Conservation (phyloP, 2,329 filamentous ascomycete genomes). For the Decorospora gaudefroyi region DNA sequence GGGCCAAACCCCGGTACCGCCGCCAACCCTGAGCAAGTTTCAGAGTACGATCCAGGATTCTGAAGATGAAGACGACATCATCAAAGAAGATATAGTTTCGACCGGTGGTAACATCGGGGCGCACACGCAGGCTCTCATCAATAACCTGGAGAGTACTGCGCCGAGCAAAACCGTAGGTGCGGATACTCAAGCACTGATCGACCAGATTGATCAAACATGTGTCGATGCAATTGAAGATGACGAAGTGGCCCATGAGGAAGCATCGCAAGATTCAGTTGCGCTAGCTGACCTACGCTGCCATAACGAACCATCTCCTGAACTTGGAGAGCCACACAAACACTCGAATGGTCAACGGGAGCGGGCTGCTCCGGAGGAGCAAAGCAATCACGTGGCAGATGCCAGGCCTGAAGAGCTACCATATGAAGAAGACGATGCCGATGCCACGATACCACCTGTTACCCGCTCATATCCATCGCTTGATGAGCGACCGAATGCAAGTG, state of each 20-base stretch:
- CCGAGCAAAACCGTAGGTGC: constrained; percentile 19
- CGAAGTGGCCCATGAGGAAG: neutral
- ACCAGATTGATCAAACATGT: constrained; percentile 35
- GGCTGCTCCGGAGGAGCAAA: constrained; percentile 1
- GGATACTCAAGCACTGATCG: constrained; percentile 36
- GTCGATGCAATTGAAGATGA: constrained; percentile 15
- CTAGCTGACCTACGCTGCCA: neutral
- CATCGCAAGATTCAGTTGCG: constrained; percentile 17
- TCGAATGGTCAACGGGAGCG: neutral
- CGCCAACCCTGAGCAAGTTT: constrained; percentile 31
- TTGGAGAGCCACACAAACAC: constrained; percentile 19
- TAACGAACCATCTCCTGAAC: constrained; percentile 23
- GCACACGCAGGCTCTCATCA: constrained; percentile 9
- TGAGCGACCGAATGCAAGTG: neutral
- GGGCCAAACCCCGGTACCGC: constrained; percentile 14
- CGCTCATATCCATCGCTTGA: neutral
- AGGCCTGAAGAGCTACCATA: constrained; percentile 14
- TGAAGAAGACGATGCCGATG: neutral
- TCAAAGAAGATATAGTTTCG: constrained; percentile 22
- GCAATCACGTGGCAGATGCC: constrained; percentile 1
- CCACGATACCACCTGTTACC: neutral
- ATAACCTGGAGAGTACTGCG: neutral
- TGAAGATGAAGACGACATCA: constrained; percentile 38
- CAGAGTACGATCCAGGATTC: constrained; percentile 40
- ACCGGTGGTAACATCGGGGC: constrained; percentile 4